Base-by-base conservation (phyloP, 225 moss, liverwort and hornwort genomes). In the Neckera pumila region DNA sequence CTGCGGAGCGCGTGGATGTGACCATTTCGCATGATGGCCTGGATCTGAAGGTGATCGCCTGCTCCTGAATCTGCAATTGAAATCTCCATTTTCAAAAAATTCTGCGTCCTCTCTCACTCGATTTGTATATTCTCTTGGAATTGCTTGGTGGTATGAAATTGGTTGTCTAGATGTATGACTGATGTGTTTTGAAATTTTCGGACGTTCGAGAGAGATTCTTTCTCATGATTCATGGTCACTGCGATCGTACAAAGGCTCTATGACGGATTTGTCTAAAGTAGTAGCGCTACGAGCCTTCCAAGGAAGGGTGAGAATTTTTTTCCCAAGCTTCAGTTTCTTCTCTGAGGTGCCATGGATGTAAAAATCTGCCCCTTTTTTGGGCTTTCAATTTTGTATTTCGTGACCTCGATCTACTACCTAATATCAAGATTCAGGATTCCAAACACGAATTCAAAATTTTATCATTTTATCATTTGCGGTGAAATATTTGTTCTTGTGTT, bases 11-110 rank as follows among this genome's bases (percentile, higher is more conserved):
- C 67, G 78, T 92, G 71, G 28, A 89, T 78, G 89, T 59, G 72
- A 92, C 88, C 42, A 62, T 95, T n/a, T 84, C 86, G 17, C 88
- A 91, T 82, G 79, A 91, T 60, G 94, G 84, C 83, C 87, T 77
- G n/a, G 86, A 86, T 49, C 78, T 92, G 26, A 82, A 90, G 94
- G 92, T 95, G 79, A 80, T 42, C 57, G 57, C 76, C 22, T 76
- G 54, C 66, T 80, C 67, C 34, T 15, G 45, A 63, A 36, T 58
- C 57, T 75, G 75, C 54, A 34, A 14, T 43, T 45, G 53, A 83
- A 79, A 79, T 42, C 43, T 53, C 58, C 43, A 59, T 21, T 15
- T 30, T 17, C 25, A 21, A 82, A 49, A 31, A 36, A 11, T 15
- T 10, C 7, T 36, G 31, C 38, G 26, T 26, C 77, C 12, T 51